A percentile compares a stretch with the other conserved stretches of the same genome.
phyloP scores from a whole-genome alignment of 805 yeast species.

The Barnettozyma sp. region DNA sequence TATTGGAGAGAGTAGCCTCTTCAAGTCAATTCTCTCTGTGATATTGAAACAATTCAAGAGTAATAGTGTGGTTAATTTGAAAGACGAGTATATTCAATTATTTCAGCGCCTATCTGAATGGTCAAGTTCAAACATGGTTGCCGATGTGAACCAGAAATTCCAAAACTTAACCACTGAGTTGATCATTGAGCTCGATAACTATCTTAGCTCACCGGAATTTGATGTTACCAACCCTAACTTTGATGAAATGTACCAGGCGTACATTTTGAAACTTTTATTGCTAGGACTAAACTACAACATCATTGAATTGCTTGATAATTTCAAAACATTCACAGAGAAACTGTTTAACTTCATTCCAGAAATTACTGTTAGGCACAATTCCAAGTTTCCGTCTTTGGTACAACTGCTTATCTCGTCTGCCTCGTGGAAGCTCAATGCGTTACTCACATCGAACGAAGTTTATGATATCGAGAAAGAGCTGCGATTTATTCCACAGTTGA shows the following conservation, averaged over 20 bases:
- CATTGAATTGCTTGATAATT: conserved; percentile 8
- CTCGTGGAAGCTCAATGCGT: conserved; percentile 15
- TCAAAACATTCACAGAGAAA: conserved; percentile 10
- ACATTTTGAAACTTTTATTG: conserved; percentile 14
- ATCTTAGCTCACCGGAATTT: conserved; percentile 11
- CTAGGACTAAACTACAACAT: conserved; percentile 15
- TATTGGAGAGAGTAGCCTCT: conserved; percentile 12
- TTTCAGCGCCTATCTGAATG: conserved; percentile 7
- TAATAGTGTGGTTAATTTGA: conserved; percentile 11
- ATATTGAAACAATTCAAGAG: conserved; percentile 19
- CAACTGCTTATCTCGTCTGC: conserved; percentile 16
- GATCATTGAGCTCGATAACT: conserved; percentile 12
- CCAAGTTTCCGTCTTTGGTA: conserved; percentile 6
- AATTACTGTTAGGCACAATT: neutral
- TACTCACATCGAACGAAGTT: conserved; percentile 14
- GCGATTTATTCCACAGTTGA: conserved; percentile 10
- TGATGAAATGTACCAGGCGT: conserved; percentile 16
- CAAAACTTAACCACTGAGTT: conserved; percentile 14
- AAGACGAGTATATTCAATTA: conserved; percentile 10
- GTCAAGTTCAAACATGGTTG: conserved; percentile 6
- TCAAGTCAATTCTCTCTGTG: conserved; percentile 8
- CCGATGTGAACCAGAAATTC: conserved; percentile 10
- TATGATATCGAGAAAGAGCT: conserved; percentile 19
- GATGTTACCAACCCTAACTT: conserved; percentile 9
- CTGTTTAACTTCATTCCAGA: conserved; percentile 9